Evolutionary conservation across 192 early-diverging fungal species (phyloP).

Genomic region (Coemansia biformis): DNA sequence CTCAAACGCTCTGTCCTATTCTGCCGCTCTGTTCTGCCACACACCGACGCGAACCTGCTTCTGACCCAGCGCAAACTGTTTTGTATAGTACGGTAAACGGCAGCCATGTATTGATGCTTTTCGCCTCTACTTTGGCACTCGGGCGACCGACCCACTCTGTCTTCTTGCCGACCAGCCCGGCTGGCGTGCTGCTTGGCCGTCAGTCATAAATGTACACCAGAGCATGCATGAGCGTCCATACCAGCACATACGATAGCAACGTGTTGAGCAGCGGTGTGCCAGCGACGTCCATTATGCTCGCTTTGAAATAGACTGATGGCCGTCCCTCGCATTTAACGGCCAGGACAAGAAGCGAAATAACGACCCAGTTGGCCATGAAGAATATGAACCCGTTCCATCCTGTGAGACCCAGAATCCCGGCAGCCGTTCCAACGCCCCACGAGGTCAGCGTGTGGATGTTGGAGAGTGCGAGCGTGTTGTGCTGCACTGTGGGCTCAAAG

Average conservation of each 20-base stretch:
- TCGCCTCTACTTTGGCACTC: too few species aligned
- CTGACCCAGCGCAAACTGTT: too few species aligned
- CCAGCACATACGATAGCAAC: constrained; percentile 45
- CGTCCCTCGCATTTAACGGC: constrained; percentile 56
- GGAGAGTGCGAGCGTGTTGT: constrained; percentile 43
- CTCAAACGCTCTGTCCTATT: too few species aligned
- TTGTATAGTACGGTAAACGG: too few species aligned
- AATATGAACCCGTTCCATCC: constrained; percentile 80
- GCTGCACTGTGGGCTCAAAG: constrained; percentile 50
- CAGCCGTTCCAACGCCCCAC: constrained; percentile 68
- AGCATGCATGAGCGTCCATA: constrained; percentile 50
- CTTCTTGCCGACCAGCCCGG: too few species aligned
- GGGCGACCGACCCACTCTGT: too few species aligned
- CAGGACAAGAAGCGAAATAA: constrained; percentile 59
- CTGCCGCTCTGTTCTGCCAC: too few species aligned
- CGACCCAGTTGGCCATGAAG: constrained; percentile 63
- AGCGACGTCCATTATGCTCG: constrained; percentile 41
- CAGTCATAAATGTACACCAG: constrained; percentile 51
- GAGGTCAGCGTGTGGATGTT: constrained; percentile 50
- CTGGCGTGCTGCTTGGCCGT: too few species aligned
- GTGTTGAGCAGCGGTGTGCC: constrained; percentile 43
- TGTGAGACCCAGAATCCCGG: constrained; percentile 83
- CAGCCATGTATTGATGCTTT: too few species aligned
- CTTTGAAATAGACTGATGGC: constrained; percentile 58
- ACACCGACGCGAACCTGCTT: too few species aligned